Conservation (phyloP, 2,329 filamentous ascomycete species). For the Sporothrix phasma region DNA sequence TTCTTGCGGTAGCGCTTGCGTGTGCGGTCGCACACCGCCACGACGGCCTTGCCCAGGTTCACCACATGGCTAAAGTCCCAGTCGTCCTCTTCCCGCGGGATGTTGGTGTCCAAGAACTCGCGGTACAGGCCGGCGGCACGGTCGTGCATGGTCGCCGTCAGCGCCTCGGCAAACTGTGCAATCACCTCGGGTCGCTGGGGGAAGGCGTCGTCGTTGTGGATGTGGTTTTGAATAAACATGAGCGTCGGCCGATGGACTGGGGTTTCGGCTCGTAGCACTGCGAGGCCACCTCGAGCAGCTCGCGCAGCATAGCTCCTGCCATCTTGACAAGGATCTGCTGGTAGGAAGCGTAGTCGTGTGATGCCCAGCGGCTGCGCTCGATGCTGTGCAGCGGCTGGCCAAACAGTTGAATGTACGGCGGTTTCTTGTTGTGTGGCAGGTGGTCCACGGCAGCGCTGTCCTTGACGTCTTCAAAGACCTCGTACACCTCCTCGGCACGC, state of each 20-base stretch:
- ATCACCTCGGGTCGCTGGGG: constrained; percentile 58
- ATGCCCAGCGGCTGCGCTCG: constrained; percentile 54
- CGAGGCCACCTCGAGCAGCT: constrained; percentile 70
- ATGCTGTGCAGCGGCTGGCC: constrained; percentile 43
- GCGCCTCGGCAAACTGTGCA: constrained; percentile 59
- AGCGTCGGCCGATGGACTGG: constrained; percentile 63
- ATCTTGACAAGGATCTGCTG: constrained; percentile 64
- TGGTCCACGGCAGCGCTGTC: constrained; percentile 34
- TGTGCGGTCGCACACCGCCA: constrained; percentile 77
- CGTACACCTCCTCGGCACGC: constrained; percentile 69
- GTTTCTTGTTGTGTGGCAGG: constrained; percentile 54
- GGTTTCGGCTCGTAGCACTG: constrained; percentile 87
- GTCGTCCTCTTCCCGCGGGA: constrained; percentile 68
- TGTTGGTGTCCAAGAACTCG: constrained; percentile 64
- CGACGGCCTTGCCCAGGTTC: constrained; percentile 74
- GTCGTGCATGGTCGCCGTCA: constrained; percentile 61
- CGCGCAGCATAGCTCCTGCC: constrained; percentile 73
- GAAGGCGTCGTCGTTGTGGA: constrained; percentile 70
- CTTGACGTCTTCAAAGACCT: constrained; percentile 74
- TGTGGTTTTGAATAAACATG: constrained; percentile 70
- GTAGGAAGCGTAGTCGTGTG: constrained; percentile 60
- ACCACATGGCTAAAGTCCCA: constrained; percentile 93
- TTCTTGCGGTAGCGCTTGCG: constrained; percentile 86
- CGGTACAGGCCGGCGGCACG: constrained; percentile 74
- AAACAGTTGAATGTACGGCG: constrained; percentile 45